Evolutionary conservation across 2,329 filamentous ascomycete species (phyloP).

Genomic region (Epichloe amarillans): DNA sequence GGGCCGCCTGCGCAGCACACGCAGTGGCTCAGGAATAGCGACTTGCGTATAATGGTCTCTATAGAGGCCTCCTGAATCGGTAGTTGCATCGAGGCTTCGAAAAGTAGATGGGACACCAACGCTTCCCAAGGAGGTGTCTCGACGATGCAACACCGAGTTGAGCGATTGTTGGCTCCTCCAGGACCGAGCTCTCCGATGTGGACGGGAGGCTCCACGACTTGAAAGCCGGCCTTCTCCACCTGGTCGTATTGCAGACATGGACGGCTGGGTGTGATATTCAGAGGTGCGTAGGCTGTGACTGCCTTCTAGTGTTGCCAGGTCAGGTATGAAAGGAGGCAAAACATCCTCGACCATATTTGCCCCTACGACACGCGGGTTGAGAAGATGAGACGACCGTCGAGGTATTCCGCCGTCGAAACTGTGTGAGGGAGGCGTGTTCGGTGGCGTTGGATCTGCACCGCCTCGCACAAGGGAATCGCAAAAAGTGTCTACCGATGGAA

Average conservation of each 20-base stretch:
- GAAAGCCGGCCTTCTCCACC: conserved; percentile 16
- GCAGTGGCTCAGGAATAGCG: conserved; percentile 37
- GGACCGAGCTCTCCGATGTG: conserved; percentile 33
- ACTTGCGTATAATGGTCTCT: conserved; percentile 26
- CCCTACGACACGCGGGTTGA: conserved; percentile 32
- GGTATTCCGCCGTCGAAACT: conserved; percentile 29
- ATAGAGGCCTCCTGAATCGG: conserved; percentile 38
- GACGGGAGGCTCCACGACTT: conserved; percentile 17
- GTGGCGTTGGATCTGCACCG: conserved; percentile 43
- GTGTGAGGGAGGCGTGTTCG: conserved; percentile 43
- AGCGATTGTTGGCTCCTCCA: conserved; percentile 35
- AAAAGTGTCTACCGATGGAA: conserved; percentile 38
- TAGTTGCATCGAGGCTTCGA: conserved; percentile 49
- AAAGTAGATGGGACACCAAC: conserved; percentile 36
- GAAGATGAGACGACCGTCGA: conserved; percentile 40
- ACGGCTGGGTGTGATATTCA: conserved; percentile 21
- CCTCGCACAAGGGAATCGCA: conserved; percentile 36
- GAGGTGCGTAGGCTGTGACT: conserved; percentile 15
- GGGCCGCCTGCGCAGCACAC: conserved; percentile 56
- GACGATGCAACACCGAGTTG: conserved; percentile 37
- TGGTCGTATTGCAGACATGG: conserved; percentile 14
- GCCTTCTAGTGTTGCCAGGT: conserved; percentile 26
- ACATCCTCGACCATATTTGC: conserved; percentile 24
- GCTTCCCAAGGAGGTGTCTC: conserved; percentile 49
- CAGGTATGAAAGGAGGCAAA: conserved; percentile 34